Evolutionary conservation across 331 rosid genomes (phyloP), one percentile per base, ranked within the genome.

Genomic region (Prunus yedoensis): DNA sequence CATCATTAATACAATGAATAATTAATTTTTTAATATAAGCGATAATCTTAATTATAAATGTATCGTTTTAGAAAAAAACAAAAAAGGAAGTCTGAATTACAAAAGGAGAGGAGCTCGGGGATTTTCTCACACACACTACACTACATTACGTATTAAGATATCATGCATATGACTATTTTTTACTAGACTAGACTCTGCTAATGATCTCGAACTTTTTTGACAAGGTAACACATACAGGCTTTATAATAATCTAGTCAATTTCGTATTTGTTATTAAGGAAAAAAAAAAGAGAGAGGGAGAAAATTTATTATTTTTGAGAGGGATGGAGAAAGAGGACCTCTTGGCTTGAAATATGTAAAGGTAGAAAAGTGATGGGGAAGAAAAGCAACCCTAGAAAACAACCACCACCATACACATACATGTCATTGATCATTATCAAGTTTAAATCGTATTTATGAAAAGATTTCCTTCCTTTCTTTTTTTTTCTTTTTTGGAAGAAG

Each of bases 321-420:
- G 54, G 50, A 70, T 75, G 47, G 56, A 28, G 63, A 35, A 73
- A 74, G 67, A 38, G 41, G 20, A 3, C 15, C 46, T 5, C 12
- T 62, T 30, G 14, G 13, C 12, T 30, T 30, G 14, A 32, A 62
- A 79, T 27, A 20, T 58, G 78, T 63, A 81, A 66, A 81, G 85
- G 75, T 81, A 1, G 78, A 78, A 75, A 60, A 74, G 83, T 41
- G 83, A 74, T 30, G 61, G 73, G 16, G 73, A 66, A 12, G 72
- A 71, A 58, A 71, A 45, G 4, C 3, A 70, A 80, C 60, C 77
- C 72, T 63, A 28, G 69, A 66, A 46, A 21, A 70, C 73, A 81
- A 58, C 79, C 79, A 79, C 83, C 75, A 68, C 85, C 79, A 78
- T 68, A 74, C 82, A 68, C 84, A 52, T 72, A 68, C 74, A 58